Conservation (phyloP, 495 filamentous ascomycete genomes). For the Penicillium chermesinum region DNA sequence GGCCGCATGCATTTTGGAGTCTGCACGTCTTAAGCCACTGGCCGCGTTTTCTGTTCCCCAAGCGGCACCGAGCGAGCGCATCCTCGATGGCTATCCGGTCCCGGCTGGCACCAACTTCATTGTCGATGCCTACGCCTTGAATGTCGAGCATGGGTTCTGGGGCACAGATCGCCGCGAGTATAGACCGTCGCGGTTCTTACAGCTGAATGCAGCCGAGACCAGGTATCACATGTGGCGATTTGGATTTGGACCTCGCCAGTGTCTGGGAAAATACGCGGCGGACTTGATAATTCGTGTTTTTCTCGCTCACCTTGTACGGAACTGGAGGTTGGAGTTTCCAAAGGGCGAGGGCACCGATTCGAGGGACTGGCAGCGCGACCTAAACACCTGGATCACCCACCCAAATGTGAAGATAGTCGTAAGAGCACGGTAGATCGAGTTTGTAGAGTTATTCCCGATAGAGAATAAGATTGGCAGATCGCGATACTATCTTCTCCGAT, state of each 20-base stretch:
- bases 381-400: too few species aligned
- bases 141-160: conserved; percentile 34
- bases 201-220: conserved; percentile 21
- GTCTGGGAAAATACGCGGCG: conserved; percentile 25
- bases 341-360: too few species aligned
- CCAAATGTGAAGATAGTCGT: too few species aligned
- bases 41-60: conserved; percentile 35
- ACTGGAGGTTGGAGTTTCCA: too few species aligned
- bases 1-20: conserved; percentile 27
- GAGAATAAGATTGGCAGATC: too few species aligned
- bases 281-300: conserved; percentile 6
- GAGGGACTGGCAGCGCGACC: too few species aligned
- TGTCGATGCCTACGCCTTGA: conserved; percentile 36
- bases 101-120: conserved; percentile 20
- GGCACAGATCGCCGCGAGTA: conserved; percentile 5
- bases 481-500: too few species aligned
- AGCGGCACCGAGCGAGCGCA: conserved; percentile 24
- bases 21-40: conserved; percentile 30
- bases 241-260: conserved; percentile 32
- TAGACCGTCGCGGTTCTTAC: background rate
- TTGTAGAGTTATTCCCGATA: too few species aligned
- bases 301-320: too few species aligned
- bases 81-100: conserved; percentile 20
- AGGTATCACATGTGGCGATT: conserved; percentile 29
- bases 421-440: too few species aligned